These are phyloP conservation scores for Microstegium vimineum DNA, from an alignment of 176 grass and related monocot species.

Conservation along the genomic window DNA sequence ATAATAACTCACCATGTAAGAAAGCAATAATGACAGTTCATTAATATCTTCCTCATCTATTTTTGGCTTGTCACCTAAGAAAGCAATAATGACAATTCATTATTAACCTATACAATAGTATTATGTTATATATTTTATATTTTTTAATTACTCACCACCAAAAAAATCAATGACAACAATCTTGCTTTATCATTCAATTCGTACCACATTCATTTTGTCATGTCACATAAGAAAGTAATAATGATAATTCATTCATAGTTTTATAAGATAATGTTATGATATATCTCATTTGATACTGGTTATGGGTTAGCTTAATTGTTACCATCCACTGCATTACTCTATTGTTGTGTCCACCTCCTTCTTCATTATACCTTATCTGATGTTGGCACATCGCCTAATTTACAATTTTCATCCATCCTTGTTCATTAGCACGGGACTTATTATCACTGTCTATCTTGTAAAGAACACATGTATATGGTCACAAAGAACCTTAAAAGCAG, in stretches of 20 bases:
- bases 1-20: neutral
- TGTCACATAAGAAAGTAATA: neutral
- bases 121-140: neutral
- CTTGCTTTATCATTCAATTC: neutral
- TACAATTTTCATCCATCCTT: too few species aligned
- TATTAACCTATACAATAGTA: neutral
- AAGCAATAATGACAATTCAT: neutral
- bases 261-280: neutral
- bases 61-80: neutral
- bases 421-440: too few species aligned
- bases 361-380: too few species aligned
- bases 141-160: neutral
- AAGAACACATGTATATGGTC: too few species aligned
- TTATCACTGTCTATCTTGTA: too few species aligned
- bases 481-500: too few species aligned
- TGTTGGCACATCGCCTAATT: too few species aligned
- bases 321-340: neutral
- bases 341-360: neutral
- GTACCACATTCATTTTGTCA: neutral
- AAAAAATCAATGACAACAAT: neutral
- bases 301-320: neutral
- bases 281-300: too few species aligned
- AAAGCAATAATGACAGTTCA: neutral
- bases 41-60: neutral
- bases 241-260: neutral